These are phyloP conservation scores for Gossypium thurberi DNA, from an alignment of 345 rosid genomes.

Conservation along the genomic window DNA sequence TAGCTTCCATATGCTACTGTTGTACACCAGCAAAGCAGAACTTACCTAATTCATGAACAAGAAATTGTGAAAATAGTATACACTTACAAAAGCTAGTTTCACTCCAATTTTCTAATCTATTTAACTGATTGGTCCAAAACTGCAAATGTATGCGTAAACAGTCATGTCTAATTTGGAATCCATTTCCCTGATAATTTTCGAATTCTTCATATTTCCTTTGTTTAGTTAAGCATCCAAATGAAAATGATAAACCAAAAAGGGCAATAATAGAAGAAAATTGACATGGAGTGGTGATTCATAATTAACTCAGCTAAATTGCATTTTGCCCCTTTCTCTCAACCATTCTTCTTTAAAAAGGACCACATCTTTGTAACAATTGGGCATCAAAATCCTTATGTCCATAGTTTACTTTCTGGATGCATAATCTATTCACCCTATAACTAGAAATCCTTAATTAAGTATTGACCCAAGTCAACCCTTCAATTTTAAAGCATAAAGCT, in stretches of 20 bases:
- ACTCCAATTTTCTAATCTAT: background rate
- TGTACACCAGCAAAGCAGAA: background rate
- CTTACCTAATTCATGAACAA: conserved; percentile 1
- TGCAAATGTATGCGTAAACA: background rate
- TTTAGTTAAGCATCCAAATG: background rate
- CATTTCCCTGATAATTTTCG: background rate
- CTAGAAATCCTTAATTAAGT: background rate
- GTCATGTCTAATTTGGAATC: background rate
- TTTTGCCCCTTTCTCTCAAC: background rate
- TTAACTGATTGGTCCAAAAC: background rate
- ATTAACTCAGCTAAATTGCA: background rate
- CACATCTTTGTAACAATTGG: background rate
- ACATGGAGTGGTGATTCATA: background rate
- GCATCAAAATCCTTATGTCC: background rate
- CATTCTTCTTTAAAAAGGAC: background rate
- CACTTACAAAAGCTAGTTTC: background rate
- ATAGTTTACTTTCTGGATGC: background rate
- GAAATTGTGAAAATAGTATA: background rate
- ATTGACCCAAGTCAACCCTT: background rate
- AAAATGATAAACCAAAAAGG: background rate
- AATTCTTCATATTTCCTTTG: background rate
- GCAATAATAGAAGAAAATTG: background rate
- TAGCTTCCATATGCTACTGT: background rate
- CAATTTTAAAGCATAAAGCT: background rate
- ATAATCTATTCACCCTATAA: background rate